Conservation (phyloP, 2,329 filamentous ascomycete genomes). For the Microcyclospora tardicrescens region DNA sequence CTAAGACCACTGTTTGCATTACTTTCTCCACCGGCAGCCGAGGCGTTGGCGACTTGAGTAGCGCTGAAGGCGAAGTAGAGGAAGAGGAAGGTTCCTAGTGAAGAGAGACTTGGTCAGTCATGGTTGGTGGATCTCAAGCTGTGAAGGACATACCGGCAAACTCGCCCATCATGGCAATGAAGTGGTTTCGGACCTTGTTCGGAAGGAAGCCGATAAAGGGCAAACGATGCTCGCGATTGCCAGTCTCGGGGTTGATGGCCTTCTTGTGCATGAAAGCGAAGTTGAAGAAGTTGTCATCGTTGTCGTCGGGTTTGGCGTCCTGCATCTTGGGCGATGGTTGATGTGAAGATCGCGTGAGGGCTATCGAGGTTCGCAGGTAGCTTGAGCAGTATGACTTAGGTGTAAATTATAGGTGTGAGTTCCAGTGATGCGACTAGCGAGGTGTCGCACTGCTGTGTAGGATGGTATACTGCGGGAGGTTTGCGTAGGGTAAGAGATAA, state of each 20-base stretch:
- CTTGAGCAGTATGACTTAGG: no score
- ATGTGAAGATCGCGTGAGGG: no score
- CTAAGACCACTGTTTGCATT: conserved; percentile 6
- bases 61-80: conserved; percentile 29
- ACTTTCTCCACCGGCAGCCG: conserved; percentile 10
- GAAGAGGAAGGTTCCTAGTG: conserved; percentile 26
- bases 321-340: no score
- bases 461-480: no score
- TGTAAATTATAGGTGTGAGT: no score
- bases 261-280: conserved; percentile 27
- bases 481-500: no score
- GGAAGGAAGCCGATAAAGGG: conserved; percentile 31
- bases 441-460: no score
- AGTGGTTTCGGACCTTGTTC: conserved; percentile 29
- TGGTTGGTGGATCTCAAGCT: conserved; percentile 6
- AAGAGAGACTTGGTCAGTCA: not conserved
- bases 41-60: conserved; percentile 29
- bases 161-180: conserved; percentile 34
- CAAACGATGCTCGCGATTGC: conserved; percentile 25
- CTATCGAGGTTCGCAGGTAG: no score
- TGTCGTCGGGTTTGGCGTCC: conserved; percentile 18
- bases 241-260: conserved; percentile 1
- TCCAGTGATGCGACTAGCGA: no score
- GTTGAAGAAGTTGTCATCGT: conserved; percentile 14
- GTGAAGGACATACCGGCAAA: conserved; percentile 22